Base-by-base conservation (phyloP, 305 asterid species). In the Caryopteris hybrid region DNA sequence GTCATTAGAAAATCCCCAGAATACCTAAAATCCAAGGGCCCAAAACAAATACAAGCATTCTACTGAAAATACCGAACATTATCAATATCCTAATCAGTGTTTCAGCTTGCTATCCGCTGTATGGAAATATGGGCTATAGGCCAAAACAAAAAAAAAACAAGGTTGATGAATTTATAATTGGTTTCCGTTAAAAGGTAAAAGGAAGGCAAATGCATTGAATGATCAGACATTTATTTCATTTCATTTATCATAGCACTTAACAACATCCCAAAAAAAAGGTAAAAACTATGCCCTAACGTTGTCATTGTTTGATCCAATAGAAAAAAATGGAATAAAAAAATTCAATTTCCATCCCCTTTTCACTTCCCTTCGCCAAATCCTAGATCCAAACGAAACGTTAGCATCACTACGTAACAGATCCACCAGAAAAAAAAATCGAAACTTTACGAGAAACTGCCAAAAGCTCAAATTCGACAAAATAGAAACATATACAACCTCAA, bases 381-480 rank as follows among this genome's bases (percentile, higher is more conserved):
- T 33, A 78, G 66, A 42, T 68, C 75, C 38, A 67, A 61, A 21
- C 45, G 11, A 59, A 64, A 21, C 42, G 0, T 12, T 6, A 67
- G 51, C 71, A 2, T 42, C 69, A 42, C 36, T 5, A 56, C 43
- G 54, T 6, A 46, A 68, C 57, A 75, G 76, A 75, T 64, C 78
- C 74, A 61, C 70, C 27, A 23, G 8, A 62, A 56, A 74, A 70
- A 62, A 56, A 74, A 70, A 54, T 10, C 62, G 57, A 29, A 55
- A 29, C 53, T 51, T 33, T 22, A 51, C 31, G 21, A 22, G 46
- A 61, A 63, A 75, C 43, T 2, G 34, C 64, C 42, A 70, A 25
- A 50, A 50, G 34, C 25, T 57, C 70, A 42, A 68, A 71, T 20
- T 52, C 18, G 55, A 23, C 18, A 34, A 57, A 52, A 45, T 45